These are phyloP conservation scores for Phialophora verrucosa DNA, from an alignment of 2,329 filamentous ascomycete genomes.

Conservation along the genomic window DNA sequence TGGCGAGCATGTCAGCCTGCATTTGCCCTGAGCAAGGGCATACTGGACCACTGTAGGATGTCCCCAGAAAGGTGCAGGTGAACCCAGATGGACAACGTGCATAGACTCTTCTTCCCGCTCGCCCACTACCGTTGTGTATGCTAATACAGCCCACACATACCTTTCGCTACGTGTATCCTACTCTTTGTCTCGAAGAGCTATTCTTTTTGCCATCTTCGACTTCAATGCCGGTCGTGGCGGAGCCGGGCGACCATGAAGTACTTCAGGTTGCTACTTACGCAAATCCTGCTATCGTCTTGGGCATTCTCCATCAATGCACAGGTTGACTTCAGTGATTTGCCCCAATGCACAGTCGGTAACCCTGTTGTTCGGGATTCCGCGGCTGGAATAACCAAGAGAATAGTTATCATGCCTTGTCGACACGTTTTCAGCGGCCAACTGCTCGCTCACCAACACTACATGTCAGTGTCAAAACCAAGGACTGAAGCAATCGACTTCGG, in stretches of 20 bases:
- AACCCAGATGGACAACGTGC: neutral
- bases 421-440: constrained; percentile 38
- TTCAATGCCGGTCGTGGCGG: neutral
- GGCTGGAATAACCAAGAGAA: neutral
- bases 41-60: neutral
- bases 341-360: neutral
- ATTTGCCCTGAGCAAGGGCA: neutral
- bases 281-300: neutral
- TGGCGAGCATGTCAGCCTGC: neutral
- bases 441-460: constrained; percentile 22
- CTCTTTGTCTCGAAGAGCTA: neutral
- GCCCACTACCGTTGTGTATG: neutral
- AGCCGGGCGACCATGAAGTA: neutral
- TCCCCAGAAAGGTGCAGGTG: neutral
- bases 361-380: neutral
- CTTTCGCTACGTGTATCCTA: neutral
- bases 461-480: constrained; percentile 2
- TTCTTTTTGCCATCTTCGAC: neutral
- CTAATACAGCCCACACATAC: neutral
- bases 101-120: neutral
- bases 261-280: neutral
- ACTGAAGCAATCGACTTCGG: neutral
- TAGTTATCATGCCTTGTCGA: constrained; percentile 6
- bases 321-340: neutral
- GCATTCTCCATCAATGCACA: neutral